Conservation (phyloP, 257 asterid species). For the Salvia hispanica region DNA sequence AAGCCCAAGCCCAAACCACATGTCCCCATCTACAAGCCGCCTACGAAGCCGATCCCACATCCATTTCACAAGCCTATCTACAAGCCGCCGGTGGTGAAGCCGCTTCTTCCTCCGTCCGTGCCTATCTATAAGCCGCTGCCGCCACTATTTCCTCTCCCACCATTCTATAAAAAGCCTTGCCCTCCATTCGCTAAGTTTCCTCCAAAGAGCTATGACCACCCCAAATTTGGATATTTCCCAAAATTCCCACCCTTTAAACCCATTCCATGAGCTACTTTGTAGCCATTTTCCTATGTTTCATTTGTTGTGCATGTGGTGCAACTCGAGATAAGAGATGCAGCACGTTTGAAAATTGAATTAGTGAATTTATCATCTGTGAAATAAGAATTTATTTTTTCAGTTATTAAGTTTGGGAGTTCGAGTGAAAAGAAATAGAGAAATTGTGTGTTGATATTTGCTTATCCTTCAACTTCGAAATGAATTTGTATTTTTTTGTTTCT, state of each 20-base stretch:
- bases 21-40: slow-evolving; percentile 11
- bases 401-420: no score
- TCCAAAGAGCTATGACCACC: slow-evolving; percentile 51
- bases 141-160: slow-evolving; percentile 46
- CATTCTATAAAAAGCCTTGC: slow-evolving; percentile 51
- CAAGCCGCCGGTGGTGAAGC: slow-evolving; percentile 29
- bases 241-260: slow-evolving; percentile 40
- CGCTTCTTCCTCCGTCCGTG: no score
- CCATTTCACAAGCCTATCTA: slow-evolving; percentile 28
- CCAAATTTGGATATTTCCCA: slow-evolving; percentile 47
- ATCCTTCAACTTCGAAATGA: not conserved
- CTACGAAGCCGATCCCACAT: slow-evolving; percentile 29
- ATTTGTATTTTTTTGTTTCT: not conserved
- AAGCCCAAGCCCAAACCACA: slow-evolving; percentile 29
- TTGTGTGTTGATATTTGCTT: not conserved
- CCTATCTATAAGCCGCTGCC: slow-evolving; percentile 30
- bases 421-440: not conserved
- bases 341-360: not conserved
- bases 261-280: slow-evolving; percentile 28
- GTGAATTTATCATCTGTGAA: not conserved
- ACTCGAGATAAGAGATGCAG: not conserved
- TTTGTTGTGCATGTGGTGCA: no score
- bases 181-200: slow-evolving; percentile 57
- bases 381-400: slow-evolving; percentile 12
- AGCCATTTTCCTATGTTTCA: no score